Evolutionary conservation across 108 stramenopile genomes (phyloP).

Genomic region (Conticribra weissflogii): DNA sequence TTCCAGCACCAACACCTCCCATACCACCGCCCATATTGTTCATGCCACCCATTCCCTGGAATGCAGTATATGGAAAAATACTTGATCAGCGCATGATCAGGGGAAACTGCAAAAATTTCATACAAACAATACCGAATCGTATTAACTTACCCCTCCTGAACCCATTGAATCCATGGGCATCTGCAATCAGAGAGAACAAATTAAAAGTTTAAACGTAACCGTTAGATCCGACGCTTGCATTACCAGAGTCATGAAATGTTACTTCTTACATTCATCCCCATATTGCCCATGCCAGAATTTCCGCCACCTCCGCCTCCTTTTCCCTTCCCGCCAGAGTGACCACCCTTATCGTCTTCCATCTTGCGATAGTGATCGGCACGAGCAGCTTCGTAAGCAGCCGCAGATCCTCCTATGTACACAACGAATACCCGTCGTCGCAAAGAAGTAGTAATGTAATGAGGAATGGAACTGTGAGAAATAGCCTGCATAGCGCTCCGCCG

Average conservation of each 20-base stretch:
- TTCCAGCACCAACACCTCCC: constrained; percentile 11
- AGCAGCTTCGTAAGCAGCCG: constrained; percentile 86
- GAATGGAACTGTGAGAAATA: no score
- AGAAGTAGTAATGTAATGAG: constrained; percentile 66
- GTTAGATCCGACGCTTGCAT: no score
- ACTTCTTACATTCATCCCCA: constrained; percentile 12
- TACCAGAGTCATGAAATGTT: no score
- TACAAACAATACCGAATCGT: no score
- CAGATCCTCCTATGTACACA: constrained; percentile 82
- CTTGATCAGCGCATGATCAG: no score
- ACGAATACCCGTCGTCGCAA: no score
- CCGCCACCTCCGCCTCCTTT: not conserved
- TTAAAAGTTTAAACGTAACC: no score
- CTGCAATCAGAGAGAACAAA: no score
- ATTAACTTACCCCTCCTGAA: not conserved
- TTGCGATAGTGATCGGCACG: constrained; percentile 74
- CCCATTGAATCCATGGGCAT: no score
- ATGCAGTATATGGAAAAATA: not conserved
- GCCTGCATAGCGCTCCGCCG: no score
- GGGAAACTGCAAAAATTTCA: no score
- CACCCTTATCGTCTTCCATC: constrained; percentile 17
- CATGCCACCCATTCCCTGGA: constrained; percentile 2
- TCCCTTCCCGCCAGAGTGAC: not conserved
- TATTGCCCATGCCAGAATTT: not conserved
- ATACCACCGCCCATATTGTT: constrained; percentile 1